Evolutionary conservation across 345 rosid species (phyloP), one percentile per base, ranked within the genome.

Genomic region (Rhizophora mangle): DNA sequence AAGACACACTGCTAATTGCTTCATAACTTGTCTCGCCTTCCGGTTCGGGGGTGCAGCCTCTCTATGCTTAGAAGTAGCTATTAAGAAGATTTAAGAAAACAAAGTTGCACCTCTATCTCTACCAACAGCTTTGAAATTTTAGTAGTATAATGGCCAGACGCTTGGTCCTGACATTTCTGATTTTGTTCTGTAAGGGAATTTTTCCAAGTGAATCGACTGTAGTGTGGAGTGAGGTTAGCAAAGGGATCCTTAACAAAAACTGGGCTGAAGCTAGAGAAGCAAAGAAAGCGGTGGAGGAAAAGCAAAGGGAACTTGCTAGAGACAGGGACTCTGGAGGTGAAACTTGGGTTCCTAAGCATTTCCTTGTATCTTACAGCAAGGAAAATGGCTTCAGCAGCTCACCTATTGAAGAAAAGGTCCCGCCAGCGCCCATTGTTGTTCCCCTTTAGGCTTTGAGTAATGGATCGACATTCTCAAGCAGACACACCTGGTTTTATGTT

Each of bases 181-280:
- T 65, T 61, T 64, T 46, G 2, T 5, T 65, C 46, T 46, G 30
- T 1, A 37, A 94, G 98, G 89, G 77, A 31, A 76, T 94, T 64
- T 65, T 61, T 74, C 46, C 64, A 65, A 87, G 74, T 22, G 97
- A 94, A 81, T 89, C 98, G 0, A 84, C 83, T 0, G 67, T 63
- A n/a, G 92, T 94, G 20, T 91, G 98, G 98, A 73, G 88, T 20
- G 82, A 74, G 68, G 84, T 86, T 53, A 89, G 85, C 83, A 76
- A 69, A 75, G 87, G 74, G 32, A 87, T 94, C 10, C 55, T 89
- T 63, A 82, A 24, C 32, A 69, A 79, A 27, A 88, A 91, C 1
- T 94, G 97, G 97, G 86, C 80, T 69, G 87, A 82, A 80, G 96
- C 96, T 29, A 81, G 74, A 39, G 85, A 86, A 76, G 88, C 85